These are phyloP conservation scores for Mariannaea sp. DNA, from an alignment of 2,329 filamentous ascomycete genomes.

Conservation along the genomic window DNA sequence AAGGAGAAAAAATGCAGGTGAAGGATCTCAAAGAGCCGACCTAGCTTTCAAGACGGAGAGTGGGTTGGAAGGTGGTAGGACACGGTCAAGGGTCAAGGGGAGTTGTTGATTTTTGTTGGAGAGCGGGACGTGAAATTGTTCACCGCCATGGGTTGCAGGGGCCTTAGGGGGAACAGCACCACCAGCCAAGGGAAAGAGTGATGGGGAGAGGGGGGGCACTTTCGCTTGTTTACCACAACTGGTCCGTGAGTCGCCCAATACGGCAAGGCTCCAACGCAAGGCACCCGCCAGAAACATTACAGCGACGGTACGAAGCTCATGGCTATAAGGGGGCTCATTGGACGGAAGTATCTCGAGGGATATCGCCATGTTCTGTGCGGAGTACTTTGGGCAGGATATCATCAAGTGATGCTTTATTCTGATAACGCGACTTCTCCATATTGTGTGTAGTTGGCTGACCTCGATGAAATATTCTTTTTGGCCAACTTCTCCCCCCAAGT, in stretches of 20 bases:
- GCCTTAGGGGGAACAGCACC: constrained; percentile 9
- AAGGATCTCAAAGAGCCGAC: constrained; percentile 41
- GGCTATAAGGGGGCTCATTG: constrained; percentile 13
- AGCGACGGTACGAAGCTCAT: too few species aligned
- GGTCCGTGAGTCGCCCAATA: constrained; percentile 39
- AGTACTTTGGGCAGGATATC: too few species aligned
- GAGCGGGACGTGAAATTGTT: constrained; percentile 40
- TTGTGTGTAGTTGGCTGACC: too few species aligned
- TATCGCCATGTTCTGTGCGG: too few species aligned
- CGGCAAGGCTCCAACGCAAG: constrained; percentile 37
- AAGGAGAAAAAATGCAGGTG: constrained; percentile 33
- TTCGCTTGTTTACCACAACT: constrained; percentile 43
- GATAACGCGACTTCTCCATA: too few species aligned
- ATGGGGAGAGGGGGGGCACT: constrained; percentile 23
- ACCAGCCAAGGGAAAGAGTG: constrained; percentile 12
- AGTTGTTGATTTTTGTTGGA: constrained; percentile 46
- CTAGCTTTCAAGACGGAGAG: constrained; percentile 43
- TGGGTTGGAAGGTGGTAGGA: constrained; percentile 38
- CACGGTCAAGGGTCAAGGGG: constrained; percentile 30
- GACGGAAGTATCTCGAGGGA: constrained; percentile 1
- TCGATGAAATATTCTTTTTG: too few species aligned
- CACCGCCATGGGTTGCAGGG: constrained; percentile 41
- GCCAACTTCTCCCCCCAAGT: too few species aligned
- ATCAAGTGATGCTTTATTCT: too few species aligned
- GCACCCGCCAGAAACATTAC: constrained; percentile 22